A percentile compares a stretch with the other conserved stretches of the same genome.
Conservation (phyloP, 148 eudicot genomes). For the Suaeda aralocaspica region DNA sequence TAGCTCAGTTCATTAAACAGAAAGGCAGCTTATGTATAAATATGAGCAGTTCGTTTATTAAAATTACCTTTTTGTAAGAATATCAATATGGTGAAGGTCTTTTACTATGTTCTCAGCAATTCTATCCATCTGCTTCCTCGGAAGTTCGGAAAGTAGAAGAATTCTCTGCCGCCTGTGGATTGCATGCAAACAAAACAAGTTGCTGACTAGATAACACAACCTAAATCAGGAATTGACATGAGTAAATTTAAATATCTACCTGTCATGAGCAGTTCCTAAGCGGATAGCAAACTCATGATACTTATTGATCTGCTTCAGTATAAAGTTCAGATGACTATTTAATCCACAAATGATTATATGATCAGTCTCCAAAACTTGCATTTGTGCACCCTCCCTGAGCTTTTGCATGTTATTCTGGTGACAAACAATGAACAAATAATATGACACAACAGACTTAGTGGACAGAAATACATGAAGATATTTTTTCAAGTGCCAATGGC, state of each 20-base stretch:
- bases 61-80: slow-evolving; percentile 77
- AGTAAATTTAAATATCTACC: slow-evolving; percentile 48
- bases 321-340: slow-evolving; percentile 73
- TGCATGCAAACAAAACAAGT: slow-evolving; percentile 13
- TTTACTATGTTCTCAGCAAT: slow-evolving; percentile 64
- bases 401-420: slow-evolving; percentile 88
- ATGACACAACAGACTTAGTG: not conserved
- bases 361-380: slow-evolving; percentile 90
- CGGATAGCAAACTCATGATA: slow-evolving; percentile 89
- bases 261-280: slow-evolving; percentile 79
- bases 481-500: not conserved
- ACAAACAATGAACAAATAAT: slow-evolving; percentile 1
- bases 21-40: not conserved
- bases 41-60: not conserved
- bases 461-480: slow-evolving; percentile 22
- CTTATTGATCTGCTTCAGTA: slow-evolving; percentile 82
- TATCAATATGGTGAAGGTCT: slow-evolving; percentile 81
- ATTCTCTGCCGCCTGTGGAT: slow-evolving; percentile 77
- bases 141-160: slow-evolving; percentile 84
- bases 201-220: slow-evolving; percentile 2
- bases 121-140: slow-evolving; percentile 82
- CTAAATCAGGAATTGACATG: not conserved
- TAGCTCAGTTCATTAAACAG: not conserved
- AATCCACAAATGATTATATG: slow-evolving; percentile 95
- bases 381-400: slow-evolving; percentile 92